phyloP scores from a whole-genome alignment of 306 rosid species.

The Lotus japonicus region DNA sequence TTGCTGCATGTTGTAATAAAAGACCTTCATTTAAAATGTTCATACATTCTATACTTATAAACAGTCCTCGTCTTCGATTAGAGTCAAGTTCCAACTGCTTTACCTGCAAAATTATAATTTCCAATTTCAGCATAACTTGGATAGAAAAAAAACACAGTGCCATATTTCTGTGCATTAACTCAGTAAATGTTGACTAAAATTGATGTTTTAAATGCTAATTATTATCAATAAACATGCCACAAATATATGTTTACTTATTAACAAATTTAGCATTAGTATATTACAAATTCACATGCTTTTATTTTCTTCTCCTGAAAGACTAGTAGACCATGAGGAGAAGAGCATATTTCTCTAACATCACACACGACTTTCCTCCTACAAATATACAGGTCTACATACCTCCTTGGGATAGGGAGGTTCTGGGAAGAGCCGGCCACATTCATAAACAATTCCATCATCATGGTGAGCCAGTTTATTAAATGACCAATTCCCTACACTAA shows the following conservation, averaged over 20 bases:
- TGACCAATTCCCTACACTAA: constrained; percentile 90
- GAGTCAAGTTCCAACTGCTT: constrained; percentile 54
- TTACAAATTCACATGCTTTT: neutral
- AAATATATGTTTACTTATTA: neutral
- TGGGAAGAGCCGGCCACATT: constrained; percentile 76
- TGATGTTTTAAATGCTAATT: constrained; percentile 8
- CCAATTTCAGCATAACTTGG: constrained; percentile 9
- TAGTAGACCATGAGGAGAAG: neutral
- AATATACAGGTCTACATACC: constrained; percentile 40
- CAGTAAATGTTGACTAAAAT: neutral
- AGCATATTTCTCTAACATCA: neutral
- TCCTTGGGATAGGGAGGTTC: constrained; percentile 96
- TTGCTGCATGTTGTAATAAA: constrained; percentile 65
- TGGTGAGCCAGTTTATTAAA: constrained; percentile 79
- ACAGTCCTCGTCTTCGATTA: constrained; percentile 49
- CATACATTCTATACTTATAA: constrained; percentile 72
- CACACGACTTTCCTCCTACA: neutral
- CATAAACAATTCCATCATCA: constrained; percentile 70
- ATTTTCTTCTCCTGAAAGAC: neutral
- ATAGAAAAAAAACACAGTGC: neutral
- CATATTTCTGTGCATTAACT: constrained; percentile 1
- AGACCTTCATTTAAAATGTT: constrained; percentile 87
- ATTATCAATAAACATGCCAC: neutral
- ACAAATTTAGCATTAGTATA: too few relatives aligned
- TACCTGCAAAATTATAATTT: constrained; percentile 46